Base-by-base conservation (phyloP, 176 grass and related monocot genomes). In the Zoysia japonica region DNA sequence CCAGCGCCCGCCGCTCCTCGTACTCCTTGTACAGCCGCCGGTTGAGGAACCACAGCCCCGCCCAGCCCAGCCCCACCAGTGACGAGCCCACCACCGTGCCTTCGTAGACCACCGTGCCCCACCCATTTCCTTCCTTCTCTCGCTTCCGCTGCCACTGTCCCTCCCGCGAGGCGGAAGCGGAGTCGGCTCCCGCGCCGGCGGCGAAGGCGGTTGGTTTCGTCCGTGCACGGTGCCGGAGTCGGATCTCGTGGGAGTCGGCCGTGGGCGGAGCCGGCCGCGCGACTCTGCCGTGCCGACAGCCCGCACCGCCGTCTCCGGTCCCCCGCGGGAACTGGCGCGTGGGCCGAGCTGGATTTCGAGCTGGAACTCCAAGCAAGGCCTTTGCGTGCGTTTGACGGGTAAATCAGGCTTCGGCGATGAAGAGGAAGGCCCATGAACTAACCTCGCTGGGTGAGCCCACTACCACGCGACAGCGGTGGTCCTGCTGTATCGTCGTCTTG, bases 21-120 rank as follows among this genome's bases (percentile, higher is more conserved):
- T 99, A 95, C 88, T 99, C 96, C 90, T 93, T 99, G 90, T 99
- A 99, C 36, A 99, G 84, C 50, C 96, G 86, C 78, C 90, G 86
- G 89, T 99, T 99, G 41, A 99, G 85, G 75, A 99, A 99, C 96
- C 96, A 99, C 47, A 99, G 86, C 49, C 96, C 96, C 67, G 92
- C 92, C 96, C 96, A 99, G 3, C 92, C 96, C 0, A 99, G 76
- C 40, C 91, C 84, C 80, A 68, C 92, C 69, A 99, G 90, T 56
- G 96, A 99, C 15, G 80, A 80, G 59, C 76, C 86, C 75, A 93
- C 90, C 56, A 95, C 90, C 38, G 80, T 12, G 15, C 92, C 79
- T 84, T 95, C 96, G 84, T 93, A 95, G 2, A 91, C 84, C 88
- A 80, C 87, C 71, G 81, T 65, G 50, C 92, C 83, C 84, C 90